A percentile compares a stretch with the other conserved stretches of the same genome.
Conservation (phyloP, 2,329 filamentous ascomycete species). For the Alternaria triticimaculans region DNA sequence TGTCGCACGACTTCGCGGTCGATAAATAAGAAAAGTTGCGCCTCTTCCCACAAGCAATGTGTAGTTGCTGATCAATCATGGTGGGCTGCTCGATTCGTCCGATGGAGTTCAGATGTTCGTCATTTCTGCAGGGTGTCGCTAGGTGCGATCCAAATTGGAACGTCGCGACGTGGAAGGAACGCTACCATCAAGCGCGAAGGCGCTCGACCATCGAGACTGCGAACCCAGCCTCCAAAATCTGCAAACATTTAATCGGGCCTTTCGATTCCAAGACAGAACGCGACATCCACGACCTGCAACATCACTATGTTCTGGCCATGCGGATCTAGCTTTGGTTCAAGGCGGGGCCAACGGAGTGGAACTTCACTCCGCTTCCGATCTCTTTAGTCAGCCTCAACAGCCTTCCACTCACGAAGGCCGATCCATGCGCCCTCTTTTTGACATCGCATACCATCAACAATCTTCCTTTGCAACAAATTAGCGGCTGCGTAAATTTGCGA, state of each 20-base stretch:
- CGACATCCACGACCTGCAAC: not conserved
- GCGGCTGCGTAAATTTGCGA: slow-evolving; percentile 3
- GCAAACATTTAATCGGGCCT: not conserved
- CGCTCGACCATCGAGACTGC: not conserved
- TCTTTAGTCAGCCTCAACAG: not conserved
- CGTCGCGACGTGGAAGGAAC: not conserved
- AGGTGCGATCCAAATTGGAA: not conserved
- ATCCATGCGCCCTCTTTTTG: not conserved
- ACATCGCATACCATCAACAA: not conserved
- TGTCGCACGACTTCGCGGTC: not conserved
- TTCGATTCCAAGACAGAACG: not conserved
- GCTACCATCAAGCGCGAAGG: not conserved
- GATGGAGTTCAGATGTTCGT: not conserved
- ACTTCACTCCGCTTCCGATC: not conserved
- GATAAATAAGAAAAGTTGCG: not conserved
- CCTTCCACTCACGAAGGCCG: not conserved
- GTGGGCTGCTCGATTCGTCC: not conserved
- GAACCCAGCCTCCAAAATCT: not conserved
- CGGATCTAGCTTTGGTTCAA: not conserved
- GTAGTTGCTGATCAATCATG: not conserved
- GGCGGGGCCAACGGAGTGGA: not conserved
- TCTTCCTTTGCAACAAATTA: not conserved
- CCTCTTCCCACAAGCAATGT: too few relatives aligned
- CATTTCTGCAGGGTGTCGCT: not conserved
- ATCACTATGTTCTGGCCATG: not conserved